These are phyloP conservation scores for Parmelia sp. DNA, from an alignment of 495 filamentous ascomycete genomes.

Conservation along the genomic window DNA sequence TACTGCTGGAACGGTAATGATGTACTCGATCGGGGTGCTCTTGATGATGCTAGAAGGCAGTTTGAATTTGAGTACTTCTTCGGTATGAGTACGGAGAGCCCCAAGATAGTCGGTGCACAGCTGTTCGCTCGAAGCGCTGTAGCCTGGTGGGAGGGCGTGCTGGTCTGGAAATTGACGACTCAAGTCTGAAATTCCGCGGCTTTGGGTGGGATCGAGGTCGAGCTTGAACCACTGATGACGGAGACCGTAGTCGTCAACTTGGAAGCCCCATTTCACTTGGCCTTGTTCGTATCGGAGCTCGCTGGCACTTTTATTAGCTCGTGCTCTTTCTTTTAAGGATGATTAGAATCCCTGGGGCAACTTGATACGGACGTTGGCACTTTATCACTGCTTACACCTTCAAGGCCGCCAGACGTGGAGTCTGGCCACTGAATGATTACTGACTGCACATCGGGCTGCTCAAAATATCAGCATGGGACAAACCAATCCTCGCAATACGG, in stretches of 20 bases:
- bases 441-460: conserved; percentile 28
- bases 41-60: conserved; percentile 58
- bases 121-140: conserved; percentile 55
- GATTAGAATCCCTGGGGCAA: background rate
- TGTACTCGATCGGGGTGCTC: conserved; percentile 57
- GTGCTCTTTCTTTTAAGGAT: too few relatives aligned
- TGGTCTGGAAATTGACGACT: conserved; percentile 20
- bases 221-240: conserved; percentile 53
- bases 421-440: conserved; percentile 31
- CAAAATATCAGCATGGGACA: background rate
- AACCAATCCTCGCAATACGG: too few relatives aligned
- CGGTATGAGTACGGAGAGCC: conserved; percentile 29
- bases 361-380: conserved; percentile 31
- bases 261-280: conserved; percentile 45
- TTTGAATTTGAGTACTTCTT: conserved; percentile 33
- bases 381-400: conserved; percentile 37
- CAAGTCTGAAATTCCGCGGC: conserved; percentile 22
- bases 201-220: conserved; percentile 31
- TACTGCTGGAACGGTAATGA: conserved; percentile 56
- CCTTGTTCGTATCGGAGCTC: conserved; percentile 36
- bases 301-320: conserved; percentile 5
- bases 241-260: conserved; percentile 37
- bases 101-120: conserved; percentile 67
- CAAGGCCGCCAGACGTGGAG: conserved; percentile 24
- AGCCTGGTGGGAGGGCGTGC: conserved; percentile 27